Evolutionary conservation across 495 filamentous ascomycete genomes (phyloP).

Genomic region (Tuber umbilicatum): DNA sequence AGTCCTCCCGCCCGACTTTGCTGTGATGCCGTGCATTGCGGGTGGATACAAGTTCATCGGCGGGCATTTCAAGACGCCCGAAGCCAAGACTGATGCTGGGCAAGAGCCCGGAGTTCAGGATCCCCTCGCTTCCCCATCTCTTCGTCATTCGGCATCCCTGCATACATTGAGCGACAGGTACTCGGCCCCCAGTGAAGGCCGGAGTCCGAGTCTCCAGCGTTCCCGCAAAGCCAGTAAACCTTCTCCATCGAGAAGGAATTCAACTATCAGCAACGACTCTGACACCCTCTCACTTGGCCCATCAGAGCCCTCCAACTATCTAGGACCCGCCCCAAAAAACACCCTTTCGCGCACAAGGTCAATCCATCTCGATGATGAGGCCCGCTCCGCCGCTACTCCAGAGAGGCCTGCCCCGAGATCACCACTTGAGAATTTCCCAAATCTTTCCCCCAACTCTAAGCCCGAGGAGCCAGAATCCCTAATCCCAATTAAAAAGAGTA

Average conservation of each 20-base stretch:
- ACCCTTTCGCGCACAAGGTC: constrained; percentile 34
- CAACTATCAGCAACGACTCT: constrained; percentile 18
- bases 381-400: constrained; percentile 18
- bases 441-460: constrained; percentile 27
- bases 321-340: constrained; percentile 10
- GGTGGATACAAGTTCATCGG: constrained; percentile 27
- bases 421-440: constrained; percentile 45
- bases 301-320: constrained; percentile 12
- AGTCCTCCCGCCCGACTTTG: constrained; percentile 34
- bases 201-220: constrained; percentile 34
- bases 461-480: constrained; percentile 45
- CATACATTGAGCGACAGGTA: constrained; percentile 27
- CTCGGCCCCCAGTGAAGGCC: constrained; percentile 15
- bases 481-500: constrained; percentile 30
- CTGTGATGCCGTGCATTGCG: constrained; percentile 25
- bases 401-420: constrained; percentile 14
- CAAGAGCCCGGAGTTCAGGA: constrained; percentile 13
- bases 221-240: constrained; percentile 37
- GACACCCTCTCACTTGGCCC: constrained; percentile 20
- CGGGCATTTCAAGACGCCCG: constrained; percentile 26
- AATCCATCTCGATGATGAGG: constrained; percentile 39
- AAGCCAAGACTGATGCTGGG: constrained; percentile 20
- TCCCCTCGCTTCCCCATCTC: constrained; percentile 20
- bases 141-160: constrained; percentile 32
- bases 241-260: constrained; percentile 26